Evolutionary conservation across 129 eudicot species (phyloP).

Genomic region (carrot (Daucus carota)): DH1_v3.0 NC_030387.2:38673001-38673500

Average conservation of each 20-base stretch:
- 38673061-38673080: not conserved
- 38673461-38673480: slow-evolving; percentile 69
- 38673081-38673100: not conserved
- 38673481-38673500: slow-evolving; percentile 90
- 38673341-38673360: slow-evolving; percentile 93
- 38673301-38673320: slow-evolving; percentile 11
- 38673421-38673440: slow-evolving; percentile 48
- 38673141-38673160: not conserved
- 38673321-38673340: slow-evolving; percentile 99
- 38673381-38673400: slow-evolving; percentile 46
- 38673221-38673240: not conserved
- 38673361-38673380: slow-evolving; percentile 82
- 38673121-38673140: not conserved
- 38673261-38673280: not conserved
- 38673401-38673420: slow-evolving; percentile 35
- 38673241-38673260: not conserved
- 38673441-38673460: slow-evolving; percentile 68
- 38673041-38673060: not conserved
- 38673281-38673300: not conserved
- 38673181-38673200: not conserved
- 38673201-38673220: not conserved
- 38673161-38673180: not conserved
- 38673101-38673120: not conserved
- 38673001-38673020: not conserved
- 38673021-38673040: not conserved